Evolutionary conservation across 768 basidiomycete species (phyloP), one percentile per base, ranked within the genome.

Genomic region (Boletales sp.): DNA sequence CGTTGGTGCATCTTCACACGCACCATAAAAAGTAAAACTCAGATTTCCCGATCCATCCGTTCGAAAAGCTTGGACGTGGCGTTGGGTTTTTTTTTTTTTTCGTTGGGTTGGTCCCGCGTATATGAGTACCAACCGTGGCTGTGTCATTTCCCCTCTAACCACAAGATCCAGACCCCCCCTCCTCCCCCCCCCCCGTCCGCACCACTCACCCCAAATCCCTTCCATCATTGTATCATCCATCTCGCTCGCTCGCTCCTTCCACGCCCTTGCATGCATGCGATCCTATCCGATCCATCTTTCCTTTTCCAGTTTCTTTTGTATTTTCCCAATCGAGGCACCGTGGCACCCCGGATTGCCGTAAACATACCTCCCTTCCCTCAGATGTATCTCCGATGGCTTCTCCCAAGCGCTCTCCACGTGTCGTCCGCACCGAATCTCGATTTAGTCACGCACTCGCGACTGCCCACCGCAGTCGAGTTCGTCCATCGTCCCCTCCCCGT

Each of bases 301-400:
- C 49, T 49, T 53, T 51, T 53, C 2, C 4, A 43, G 21, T 17
- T 27, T 39, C 47, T 52, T 39, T 63, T 53, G 51, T 60, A 43
- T 40, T 53, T 60, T 52, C 62, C 21, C 3, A 51, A 51, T 56
- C 45, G 51, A 37, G 60, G 5, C 24, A 52, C 40, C 61, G 62
- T 62, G 60, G 61, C 61, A 64, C 60, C 61, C 61, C 60, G 62
- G 62, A 62, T 62, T 64, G 53, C 61, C 60, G 47, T 63, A 61
- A 61, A 44, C 21, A 3, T 24, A 45, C 18, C 51, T 32, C 43
- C 58, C 56, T 43, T 34, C 24, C 41, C 40, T 49, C 43, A 63
- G 61, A 63, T 62, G 60, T 63, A 62, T 62, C 60, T 57, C 60
- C 60, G 60, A 63, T 62, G 40, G 18, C 21, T 36, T 36, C 31